These are phyloP conservation scores for Cystofilobasidium macerans DNA, from an alignment of 768 basidiomycete genomes.

Conservation along the genomic window DNA sequence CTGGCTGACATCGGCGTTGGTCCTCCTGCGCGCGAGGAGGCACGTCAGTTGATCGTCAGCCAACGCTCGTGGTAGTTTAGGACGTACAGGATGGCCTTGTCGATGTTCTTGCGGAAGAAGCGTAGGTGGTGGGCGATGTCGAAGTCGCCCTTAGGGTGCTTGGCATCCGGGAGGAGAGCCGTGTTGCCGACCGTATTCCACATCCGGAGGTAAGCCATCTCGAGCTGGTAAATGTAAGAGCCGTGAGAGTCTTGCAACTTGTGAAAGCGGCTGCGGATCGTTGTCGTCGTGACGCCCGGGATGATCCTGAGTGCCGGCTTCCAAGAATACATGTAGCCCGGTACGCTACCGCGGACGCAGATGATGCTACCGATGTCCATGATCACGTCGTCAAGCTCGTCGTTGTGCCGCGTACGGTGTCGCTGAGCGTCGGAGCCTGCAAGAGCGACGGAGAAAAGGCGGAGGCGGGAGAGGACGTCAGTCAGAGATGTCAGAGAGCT, in stretches of 20 bases:
- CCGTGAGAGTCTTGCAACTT: slow-evolving; percentile 13
- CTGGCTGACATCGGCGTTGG: slow-evolving; percentile 7
- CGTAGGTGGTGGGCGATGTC: slow-evolving; percentile 23
- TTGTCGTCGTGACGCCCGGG: neutral
- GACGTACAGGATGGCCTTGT: slow-evolving; percentile 23
- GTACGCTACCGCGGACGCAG: slow-evolving; percentile 9
- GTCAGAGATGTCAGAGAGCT: no score
- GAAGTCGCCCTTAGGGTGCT: slow-evolving; percentile 1
- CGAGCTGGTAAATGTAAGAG: slow-evolving; percentile 10
- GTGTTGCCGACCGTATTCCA: slow-evolving; percentile 19
- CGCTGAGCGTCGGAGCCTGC: slow-evolving; percentile 7
- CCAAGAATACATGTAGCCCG: slow-evolving; percentile 16
- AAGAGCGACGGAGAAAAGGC: neutral
- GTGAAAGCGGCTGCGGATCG: slow-evolving; percentile 14
- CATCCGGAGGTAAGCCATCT: slow-evolving; percentile 17
- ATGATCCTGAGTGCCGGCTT: slow-evolving; percentile 9
- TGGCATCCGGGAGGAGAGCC: slow-evolving; percentile 14
- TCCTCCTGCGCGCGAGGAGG: neutral
- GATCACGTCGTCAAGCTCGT: slow-evolving; percentile 25
- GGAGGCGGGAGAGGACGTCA: neutral
- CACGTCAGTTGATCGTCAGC: neutral
- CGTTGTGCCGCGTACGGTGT: slow-evolving; percentile 19
- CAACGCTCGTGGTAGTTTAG: no score
- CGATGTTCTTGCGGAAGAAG: slow-evolving; percentile 26
- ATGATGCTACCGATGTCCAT: slow-evolving; percentile 23